Evolutionary conservation across 257 asterid species (phyloP).

Genomic region (Solanum dulcamara): DNA sequence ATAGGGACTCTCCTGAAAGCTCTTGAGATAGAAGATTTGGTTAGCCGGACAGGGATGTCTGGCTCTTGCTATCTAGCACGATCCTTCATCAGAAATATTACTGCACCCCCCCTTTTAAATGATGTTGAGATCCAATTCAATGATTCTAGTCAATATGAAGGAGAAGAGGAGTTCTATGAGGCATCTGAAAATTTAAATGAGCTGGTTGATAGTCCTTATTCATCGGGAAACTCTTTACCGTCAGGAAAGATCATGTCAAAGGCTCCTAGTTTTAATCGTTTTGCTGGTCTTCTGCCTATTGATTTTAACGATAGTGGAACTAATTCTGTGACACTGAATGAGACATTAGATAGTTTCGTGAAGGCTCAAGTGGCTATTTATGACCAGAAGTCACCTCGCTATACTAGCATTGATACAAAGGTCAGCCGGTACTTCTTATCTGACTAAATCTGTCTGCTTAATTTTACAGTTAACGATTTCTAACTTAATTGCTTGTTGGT

Average conservation of each 20-base stretch:
- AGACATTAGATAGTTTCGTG: slow-evolving; percentile 74
- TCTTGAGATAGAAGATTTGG: slow-evolving; percentile 82
- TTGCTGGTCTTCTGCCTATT: slow-evolving; percentile 60
- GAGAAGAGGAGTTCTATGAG: slow-evolving; percentile 88
- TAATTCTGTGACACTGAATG: slow-evolving; percentile 34
- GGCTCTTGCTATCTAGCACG: slow-evolving; percentile 58
- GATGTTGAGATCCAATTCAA: slow-evolving; percentile 21
- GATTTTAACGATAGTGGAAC: slow-evolving; percentile 33
- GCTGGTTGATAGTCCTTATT: slow-evolving; percentile 44
- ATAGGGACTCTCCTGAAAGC: slow-evolving; percentile 86
- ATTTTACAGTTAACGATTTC: background rate
- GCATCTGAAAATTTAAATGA: slow-evolving; percentile 75
- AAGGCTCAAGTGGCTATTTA: slow-evolving; percentile 73
- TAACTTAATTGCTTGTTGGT: background rate
- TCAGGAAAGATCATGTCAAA: slow-evolving; percentile 25
- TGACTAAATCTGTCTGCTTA: background rate
- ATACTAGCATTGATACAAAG: slow-evolving; percentile 57
- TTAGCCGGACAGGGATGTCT: slow-evolving; percentile 34
- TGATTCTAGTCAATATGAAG: slow-evolving; percentile 48
- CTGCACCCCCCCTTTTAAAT: slow-evolving; percentile 37
- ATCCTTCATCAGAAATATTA: slow-evolving; percentile 67
- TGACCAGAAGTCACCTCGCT: slow-evolving; percentile 67
- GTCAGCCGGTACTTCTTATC: slow-evolving; percentile 27
- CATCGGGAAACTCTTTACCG: slow-evolving; percentile 13
- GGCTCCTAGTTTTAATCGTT: slow-evolving; percentile 66